Evolutionary conservation across 805 yeast genomes (phyloP), one percentile per base, ranked within the genome.

Genomic region (Lachancea meyersii): DNA sequence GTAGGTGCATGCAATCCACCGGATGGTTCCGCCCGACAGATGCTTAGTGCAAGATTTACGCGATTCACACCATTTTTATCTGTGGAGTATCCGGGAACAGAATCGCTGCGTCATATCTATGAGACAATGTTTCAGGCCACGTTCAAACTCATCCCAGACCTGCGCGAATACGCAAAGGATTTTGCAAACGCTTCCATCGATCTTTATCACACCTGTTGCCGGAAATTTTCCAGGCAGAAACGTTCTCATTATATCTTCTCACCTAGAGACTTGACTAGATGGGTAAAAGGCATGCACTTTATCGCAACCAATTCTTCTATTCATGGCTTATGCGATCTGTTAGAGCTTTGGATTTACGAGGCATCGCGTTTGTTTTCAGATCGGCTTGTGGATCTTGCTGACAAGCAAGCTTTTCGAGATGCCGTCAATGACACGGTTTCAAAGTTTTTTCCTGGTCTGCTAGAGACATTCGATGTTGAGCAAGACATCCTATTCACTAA

Each of bases 1-100:
- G 93, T 88, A n/a, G 97, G 94, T 7, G 97, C 97, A 0, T 91
- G 97, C 60, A 91, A 91, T 55, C 93, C 96, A 1, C 81, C 96
- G 0, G 71, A 80, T 0, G 94, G 85, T 60, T 76, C 79, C 3
- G 96, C 96, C 0, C 71, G 97, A 47, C 66, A 72, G 9, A 58
- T 57, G 2, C 55, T 91, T 18, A 67, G 79, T 1, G 55, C 67
- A 8, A 64, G 96, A 33, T 81, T 89, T 51, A 60, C 84, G 35
- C 69, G 94, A 5, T 89, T 81, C 52, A 68, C 76, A 2, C 63
- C 82, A 1, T 67, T 86, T 5, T 50, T 91, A 0, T 75, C 78
- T 75, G 83, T 89, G 4, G 95, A 82, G 48, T 82, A 89, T 54
- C 97, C 97, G 0, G 80, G 82, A 0, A 50, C 50, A 5, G 52